Base-by-base conservation (phyloP, 768 basidiomycete genomes). In the Calocera cornea region DNA sequence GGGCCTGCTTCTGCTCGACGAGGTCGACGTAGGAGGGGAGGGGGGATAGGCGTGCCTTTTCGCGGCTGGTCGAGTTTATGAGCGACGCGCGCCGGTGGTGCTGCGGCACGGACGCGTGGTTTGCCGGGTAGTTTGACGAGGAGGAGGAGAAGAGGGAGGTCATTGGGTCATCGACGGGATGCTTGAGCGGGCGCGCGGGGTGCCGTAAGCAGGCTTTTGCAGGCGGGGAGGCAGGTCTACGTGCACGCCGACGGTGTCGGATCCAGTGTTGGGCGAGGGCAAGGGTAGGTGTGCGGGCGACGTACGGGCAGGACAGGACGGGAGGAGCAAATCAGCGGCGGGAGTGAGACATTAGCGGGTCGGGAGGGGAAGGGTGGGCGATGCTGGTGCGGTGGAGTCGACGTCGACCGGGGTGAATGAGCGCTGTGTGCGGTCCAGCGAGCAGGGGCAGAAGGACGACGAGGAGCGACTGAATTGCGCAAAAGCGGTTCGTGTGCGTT, bases 41-140 rank as follows among this genome's bases (percentile, higher is more conserved):
- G 38, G 72, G 70, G 34, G 72, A 71, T 38, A 67, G 64, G 16
- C 72, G 70, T 34, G 70, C 68, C 63, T 73, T 73, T 65, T 71
- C 69, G 24, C 69, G 38, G 34, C 63, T 27, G 44, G 22, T 41
- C 17, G 65, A 34, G 40, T 38, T 60, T 2, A 60, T 60, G 54
- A 60, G 54, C 24, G 54, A 60, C 14, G 31, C 27, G 19, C 54
- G 54, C 24, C 54, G 54, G 54, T 60, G 54, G 22, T 60, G 54
- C 54, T 60, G 24, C 27, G 54, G 54, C 54, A 27, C 54, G 24
- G 54, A 60, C 14, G 24, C 54, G 31, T 60, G 54, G 31, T 60
- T 60, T 29, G 31, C 54, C 54, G 54, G 54, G 19, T 60, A 22
- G 54, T 60, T 60, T 16, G 54, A 60, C 27, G 54, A 60, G 27